Base-by-base conservation (phyloP, 345 rosid species). In the Arabis hirsuta region DNA sequence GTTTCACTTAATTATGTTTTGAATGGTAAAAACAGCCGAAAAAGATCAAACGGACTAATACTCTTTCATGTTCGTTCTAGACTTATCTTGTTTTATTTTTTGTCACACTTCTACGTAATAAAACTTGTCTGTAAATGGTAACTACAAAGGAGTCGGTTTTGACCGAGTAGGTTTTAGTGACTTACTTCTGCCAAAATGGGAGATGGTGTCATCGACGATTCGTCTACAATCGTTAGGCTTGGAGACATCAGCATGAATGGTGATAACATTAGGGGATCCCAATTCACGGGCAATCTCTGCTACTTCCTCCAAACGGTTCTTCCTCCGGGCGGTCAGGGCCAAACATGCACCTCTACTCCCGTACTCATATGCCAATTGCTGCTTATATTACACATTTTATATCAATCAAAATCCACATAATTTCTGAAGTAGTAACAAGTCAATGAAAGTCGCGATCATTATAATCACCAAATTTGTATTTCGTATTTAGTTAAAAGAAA, bases 331-430 rank as follows among this genome's bases (percentile, higher is more conserved):
- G 6, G 69, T 72, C 1, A 84, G 73, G 31, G 88, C 84, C 54
- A 86, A 72, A 36, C 83, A 55, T 31, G 91, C 91, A 65, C 91
- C 86, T 80, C 79, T 81, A 56, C 77, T 74, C 24, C 80, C 85
- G 45, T 86, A 84, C 76, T 81, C 86, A 42, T 86, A 84, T 10
- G 88, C 88, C 73, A 89, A 67, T 22, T 82, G 66, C 41, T 36
- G 41, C 41, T 8, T 36, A 36, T 36, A 36, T 7, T 36, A 7
- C 41, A 36, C 41, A 8, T 36, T 36, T 8, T 36, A 36, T 9
- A 36, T 9, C 10, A 36, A 36, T 36, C 39, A 36, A 36, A 36
- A 36, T 7, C 39, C 39, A 36, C 39, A 36, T 36, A 2, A 36
- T 36, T 36, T 36, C 10, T 36, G 9, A 0, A 7, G 36, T 2